Evolutionary conservation across 1,284 basidiomycete genomes (phyloP), one percentile per base, ranked within the genome.

Genomic region (Golubevia sp.): DNA sequence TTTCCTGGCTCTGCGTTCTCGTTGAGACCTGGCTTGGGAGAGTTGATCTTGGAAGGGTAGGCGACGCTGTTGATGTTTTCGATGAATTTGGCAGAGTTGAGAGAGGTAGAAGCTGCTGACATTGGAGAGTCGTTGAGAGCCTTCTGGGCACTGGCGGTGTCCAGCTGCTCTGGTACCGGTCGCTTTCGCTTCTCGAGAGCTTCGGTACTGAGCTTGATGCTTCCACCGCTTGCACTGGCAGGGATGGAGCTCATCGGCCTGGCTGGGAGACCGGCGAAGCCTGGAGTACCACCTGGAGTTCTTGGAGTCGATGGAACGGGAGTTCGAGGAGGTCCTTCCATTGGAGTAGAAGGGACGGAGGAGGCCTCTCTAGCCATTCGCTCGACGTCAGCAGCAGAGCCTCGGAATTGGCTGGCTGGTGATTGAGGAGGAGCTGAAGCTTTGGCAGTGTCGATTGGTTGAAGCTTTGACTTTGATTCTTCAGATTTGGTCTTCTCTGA

Each of bases 11-110:
- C 80, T 18, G 91, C 91, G 65, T 91, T 89, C 64, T 88, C 87
- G 85, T 97, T 98, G 74, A 98, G 90, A 76, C 93, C 92, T 6
- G 91, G 85, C 72, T 88, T 89, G 2, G 95, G 96, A 67, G 94
- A 93, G 83, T 88, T 88, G 83, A 95, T 88, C 53, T 91, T 89
- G 63, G 90, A 89, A 2, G 95, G 95, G 81, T 99, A 99, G 23
- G 88, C 85, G 55, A 98, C 88, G 61, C 88, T 86, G 50, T 86
- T 87, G 58, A 99, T 87, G 84, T 96, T 91, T 64, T 93, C 90
- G 71, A 99, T 97, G 64, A 89, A 87, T 53, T 89, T 88, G 34
- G 92, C 92, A 30, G 69, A 59, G 34, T 58, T 60, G 15, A 67
- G 63, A 59, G 64, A 60, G 48, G 63, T 38, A 63, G 73, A 70